phyloP scores from a whole-genome alignment of 2,329 filamentous ascomycete genomes.

The Penicillium oxalicum region DNA sequence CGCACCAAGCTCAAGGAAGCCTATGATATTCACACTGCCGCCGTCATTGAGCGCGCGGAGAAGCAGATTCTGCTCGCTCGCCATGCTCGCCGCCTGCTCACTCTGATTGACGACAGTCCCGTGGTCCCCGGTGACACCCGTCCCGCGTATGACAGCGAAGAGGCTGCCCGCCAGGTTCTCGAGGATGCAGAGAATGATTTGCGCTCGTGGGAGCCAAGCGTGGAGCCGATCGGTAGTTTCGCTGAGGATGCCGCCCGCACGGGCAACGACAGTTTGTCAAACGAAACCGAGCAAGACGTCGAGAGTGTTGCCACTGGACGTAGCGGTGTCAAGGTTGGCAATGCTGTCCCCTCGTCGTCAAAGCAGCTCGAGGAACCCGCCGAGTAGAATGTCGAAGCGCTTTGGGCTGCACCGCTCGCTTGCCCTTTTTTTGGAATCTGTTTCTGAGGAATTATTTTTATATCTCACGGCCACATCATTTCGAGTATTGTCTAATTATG shows the following conservation, averaged over 20 bases:
- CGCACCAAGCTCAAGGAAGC: constrained; percentile 95
- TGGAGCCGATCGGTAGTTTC: constrained; percentile 49
- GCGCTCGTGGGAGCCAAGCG: constrained; percentile 60
- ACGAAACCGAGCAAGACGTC: constrained; percentile 1
- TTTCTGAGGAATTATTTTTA: background rate
- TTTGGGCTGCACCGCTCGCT: too few species aligned
- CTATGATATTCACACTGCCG: constrained; percentile 79
- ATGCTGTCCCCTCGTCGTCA: constrained; percentile 8
- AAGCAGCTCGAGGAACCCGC: constrained; percentile 15
- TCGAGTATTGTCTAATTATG: constrained; percentile 7
- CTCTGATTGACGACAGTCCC: constrained; percentile 81
- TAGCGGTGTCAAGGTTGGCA: constrained; percentile 7
- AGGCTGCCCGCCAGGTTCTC: constrained; percentile 73
- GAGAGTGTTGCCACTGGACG: constrained; percentile 6
- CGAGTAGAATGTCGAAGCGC: background rate
- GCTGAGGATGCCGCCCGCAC: constrained; percentile 35
- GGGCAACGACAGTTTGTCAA: background rate
- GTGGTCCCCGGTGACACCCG: constrained; percentile 79
- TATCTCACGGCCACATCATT: constrained; percentile 10
- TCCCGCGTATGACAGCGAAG: constrained; percentile 58
- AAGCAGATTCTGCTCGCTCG: constrained; percentile 93
- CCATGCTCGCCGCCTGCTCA: constrained; percentile 78
- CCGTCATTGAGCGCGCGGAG: constrained; percentile 90
- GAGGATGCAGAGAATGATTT: constrained; percentile 91
- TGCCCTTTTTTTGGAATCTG: too few species aligned